Conservation (phyloP, 257 asterid species). For the Petrea volubilis region DNA sequence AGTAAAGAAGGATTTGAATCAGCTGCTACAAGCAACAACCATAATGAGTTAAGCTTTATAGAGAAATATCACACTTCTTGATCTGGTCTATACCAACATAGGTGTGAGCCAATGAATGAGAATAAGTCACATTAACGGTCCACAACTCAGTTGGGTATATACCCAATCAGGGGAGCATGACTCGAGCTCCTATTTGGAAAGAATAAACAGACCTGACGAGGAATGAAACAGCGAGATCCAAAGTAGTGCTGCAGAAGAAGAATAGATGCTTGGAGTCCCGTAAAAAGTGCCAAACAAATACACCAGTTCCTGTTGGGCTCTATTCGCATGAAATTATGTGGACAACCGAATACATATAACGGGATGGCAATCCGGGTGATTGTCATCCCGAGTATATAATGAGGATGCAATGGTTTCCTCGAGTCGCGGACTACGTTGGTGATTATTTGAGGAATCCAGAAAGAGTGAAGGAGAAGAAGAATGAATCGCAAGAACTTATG, state of each 20-base stretch:
- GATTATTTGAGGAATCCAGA: constrained; percentile 92
- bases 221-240: constrained; percentile 95
- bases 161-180: no score
- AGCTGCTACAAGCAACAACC: neutral
- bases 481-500: constrained; percentile 69
- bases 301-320: constrained; percentile 80
- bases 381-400: constrained; percentile 86
- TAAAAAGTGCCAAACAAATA: constrained; percentile 59
- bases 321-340: constrained; percentile 93
- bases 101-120: no score
- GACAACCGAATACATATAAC: constrained; percentile 83
- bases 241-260: constrained; percentile 92
- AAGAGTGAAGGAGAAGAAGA: constrained; percentile 85
- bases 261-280: constrained; percentile 72
- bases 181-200: neutral
- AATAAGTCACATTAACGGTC: no score
- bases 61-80: neutral
- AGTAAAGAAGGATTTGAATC: constrained; percentile 5
- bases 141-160: neutral
- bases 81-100: no score
- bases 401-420: constrained; percentile 95
- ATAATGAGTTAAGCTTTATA: neutral
- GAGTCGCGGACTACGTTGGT: constrained; percentile 80
- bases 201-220: constrained; percentile 69
- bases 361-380: constrained; percentile 88